phyloP scores from a whole-genome alignment of 2,329 filamentous ascomycete species.

The Neocucurbitaria cava region DNA sequence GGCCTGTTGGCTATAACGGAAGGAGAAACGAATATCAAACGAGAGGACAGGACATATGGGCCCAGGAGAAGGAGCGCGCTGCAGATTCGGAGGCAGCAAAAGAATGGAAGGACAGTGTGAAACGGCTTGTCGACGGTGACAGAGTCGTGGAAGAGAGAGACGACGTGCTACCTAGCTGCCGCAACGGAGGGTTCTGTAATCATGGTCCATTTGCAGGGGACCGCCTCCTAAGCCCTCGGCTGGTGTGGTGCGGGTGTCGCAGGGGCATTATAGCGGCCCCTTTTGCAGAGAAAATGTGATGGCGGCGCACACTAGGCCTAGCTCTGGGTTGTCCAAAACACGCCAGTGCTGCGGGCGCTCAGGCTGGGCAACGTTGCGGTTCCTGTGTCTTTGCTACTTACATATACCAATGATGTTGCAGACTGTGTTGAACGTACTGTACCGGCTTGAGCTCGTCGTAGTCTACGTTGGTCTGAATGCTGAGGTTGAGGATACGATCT shows the following conservation, averaged over 20 bases:
- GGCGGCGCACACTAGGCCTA: conserved; percentile 26
- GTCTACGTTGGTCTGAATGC: neutral
- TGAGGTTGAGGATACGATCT: neutral
- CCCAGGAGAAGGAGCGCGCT: conserved; percentile 26
- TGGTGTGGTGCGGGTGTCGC: conserved; percentile 35
- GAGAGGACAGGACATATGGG: conserved; percentile 45
- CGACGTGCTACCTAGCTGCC: conserved; percentile 38
- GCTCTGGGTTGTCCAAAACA: conserved; percentile 25
- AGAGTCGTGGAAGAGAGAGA: conserved; percentile 37
- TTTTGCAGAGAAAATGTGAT: conserved; percentile 34
- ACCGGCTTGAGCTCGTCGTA: neutral
- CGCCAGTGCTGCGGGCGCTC: conserved; percentile 2
- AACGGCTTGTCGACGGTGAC: conserved; percentile 34
- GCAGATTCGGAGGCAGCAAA: conserved; percentile 34
- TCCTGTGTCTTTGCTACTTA: neutral
- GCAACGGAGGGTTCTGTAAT: conserved; percentile 27
- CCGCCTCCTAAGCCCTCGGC: conserved; percentile 32
- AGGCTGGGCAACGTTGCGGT: conserved; percentile 5
- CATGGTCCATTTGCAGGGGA: conserved; percentile 33
- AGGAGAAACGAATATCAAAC: conserved; percentile 44
- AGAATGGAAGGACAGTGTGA: conserved; percentile 34
- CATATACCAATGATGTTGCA: conserved; percentile 1
- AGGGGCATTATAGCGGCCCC: conserved; percentile 39
- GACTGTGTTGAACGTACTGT: conserved; percentile 1
- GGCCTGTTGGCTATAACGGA: conserved; percentile 27